Conservation (phyloP, 2,329 filamentous ascomycete genomes). For the Conoideocrella luteorostrata region DNA sequence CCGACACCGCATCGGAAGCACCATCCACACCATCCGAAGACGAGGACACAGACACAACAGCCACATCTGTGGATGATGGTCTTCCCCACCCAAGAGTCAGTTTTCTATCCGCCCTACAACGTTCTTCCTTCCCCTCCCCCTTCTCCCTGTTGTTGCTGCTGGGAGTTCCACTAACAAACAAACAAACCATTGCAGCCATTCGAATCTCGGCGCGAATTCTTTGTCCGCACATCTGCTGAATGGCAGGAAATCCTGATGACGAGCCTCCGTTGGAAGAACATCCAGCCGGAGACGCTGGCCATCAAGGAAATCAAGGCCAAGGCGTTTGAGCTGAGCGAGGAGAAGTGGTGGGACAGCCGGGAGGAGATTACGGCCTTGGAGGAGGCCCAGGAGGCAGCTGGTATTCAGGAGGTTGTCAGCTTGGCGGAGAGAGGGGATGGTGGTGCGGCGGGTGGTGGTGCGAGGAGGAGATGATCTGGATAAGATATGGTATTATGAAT, state of each 20-base stretch:
- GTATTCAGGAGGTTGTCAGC: constrained; percentile 90
- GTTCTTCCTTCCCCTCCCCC: background rate
- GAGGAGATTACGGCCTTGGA: constrained; percentile 89
- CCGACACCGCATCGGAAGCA: constrained; percentile 30
- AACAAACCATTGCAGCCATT: constrained; percentile 63
- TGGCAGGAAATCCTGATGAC: constrained; percentile 88
- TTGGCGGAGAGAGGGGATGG: constrained; percentile 66
- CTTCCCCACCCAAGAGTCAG: constrained; percentile 62
- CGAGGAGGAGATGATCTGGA: constrained; percentile 22
- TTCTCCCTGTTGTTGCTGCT: background rate
- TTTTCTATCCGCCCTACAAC: constrained; percentile 1
- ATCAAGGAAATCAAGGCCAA: constrained; percentile 90
- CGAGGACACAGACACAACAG: constrained; percentile 40
- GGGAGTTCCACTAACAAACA: background rate
- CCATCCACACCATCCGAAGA: constrained; percentile 29
- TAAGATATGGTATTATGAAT: too few species aligned
- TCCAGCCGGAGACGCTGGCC: constrained; percentile 59
- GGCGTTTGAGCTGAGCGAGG: constrained; percentile 85
- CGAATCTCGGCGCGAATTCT: constrained; percentile 87
- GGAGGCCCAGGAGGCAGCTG: constrained; percentile 91
- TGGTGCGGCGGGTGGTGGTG: constrained; percentile 26
- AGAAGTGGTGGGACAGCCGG: constrained; percentile 97
- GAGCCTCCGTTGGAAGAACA: constrained; percentile 60
- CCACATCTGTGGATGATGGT: constrained; percentile 60
- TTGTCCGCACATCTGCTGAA: constrained; percentile 74